These are phyloP conservation scores for Ophidiomyces ophidiicola DNA, from an alignment of 2,329 filamentous ascomycete genomes.

Conservation along the genomic window DNA sequence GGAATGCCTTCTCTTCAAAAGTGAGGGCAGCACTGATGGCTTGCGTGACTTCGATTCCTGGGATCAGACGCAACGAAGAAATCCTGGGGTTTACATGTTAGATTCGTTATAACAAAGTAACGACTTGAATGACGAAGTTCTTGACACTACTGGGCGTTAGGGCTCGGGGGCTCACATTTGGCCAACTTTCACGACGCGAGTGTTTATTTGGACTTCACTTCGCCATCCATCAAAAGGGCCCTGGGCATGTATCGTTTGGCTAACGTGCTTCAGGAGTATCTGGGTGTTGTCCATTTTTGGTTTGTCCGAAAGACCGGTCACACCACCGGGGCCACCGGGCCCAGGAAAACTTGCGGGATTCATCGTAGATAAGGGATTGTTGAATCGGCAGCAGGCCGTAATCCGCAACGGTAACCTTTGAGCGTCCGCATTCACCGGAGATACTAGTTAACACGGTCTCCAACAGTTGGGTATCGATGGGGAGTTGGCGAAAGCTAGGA, in stretches of 20 bases:
- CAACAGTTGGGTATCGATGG: neutral
- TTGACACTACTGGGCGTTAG: neutral
- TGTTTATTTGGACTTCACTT: slow-evolving; percentile 29
- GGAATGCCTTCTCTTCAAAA: slow-evolving; percentile 37
- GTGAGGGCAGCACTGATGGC: slow-evolving; percentile 32
- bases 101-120: neutral
- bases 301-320: slow-evolving; percentile 17
- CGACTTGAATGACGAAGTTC: neutral
- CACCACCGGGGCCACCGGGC: slow-evolving; percentile 26
- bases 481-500: neutral
- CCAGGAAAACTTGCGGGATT: slow-evolving; percentile 33
- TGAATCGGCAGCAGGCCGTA: slow-evolving; percentile 15
- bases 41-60: slow-evolving; percentile 28
- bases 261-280: slow-evolving; percentile 30
- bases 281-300: slow-evolving; percentile 26
- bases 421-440: slow-evolving; percentile 7
- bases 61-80: slow-evolving; percentile 36
- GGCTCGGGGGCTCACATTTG: slow-evolving; percentile 28
- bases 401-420: slow-evolving; percentile 10
- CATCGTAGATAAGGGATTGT: slow-evolving; percentile 31
- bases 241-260: slow-evolving; percentile 30
- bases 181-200: slow-evolving; percentile 32
- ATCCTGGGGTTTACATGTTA: no score
- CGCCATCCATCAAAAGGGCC: slow-evolving; percentile 37
- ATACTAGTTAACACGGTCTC: slow-evolving; percentile 1